Base-by-base conservation (phyloP, 345 rosid genomes). In the Turritis glabra region DNA sequence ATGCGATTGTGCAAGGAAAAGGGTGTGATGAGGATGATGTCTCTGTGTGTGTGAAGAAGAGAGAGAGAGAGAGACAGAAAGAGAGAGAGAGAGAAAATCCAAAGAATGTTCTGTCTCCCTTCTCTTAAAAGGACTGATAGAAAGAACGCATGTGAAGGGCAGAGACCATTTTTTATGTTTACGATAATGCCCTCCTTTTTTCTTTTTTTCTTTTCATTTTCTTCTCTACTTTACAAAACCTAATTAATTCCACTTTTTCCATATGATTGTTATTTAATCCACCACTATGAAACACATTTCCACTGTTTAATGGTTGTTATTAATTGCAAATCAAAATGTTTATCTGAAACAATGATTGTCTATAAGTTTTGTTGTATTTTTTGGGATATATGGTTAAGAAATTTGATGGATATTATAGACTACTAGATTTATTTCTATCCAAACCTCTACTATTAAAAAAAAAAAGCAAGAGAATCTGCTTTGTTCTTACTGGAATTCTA, bases 111-210 rank as follows among this genome's bases (percentile, higher is more conserved):
- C 82, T 78, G 88, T 84, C 83, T 80, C 67, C 22, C 80, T 43
- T 78, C 72, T 80, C 75, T 77, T 48, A 69, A 75, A 67, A 70
- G 75, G 60, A 68, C 74, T 60, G 74, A 78, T 69, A 68, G 60
- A 83, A 82, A 52, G 79, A 79, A 67, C 73, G 74, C 87, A 78
- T 81, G 84, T 81, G 85, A 83, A 69, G 50, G 54, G 59, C 75
- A 57, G 63, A 71, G 68, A 64, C 69, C 63, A 65, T 62, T 57
- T 53, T 4, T 35, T 27, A 1, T 3, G 9, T 79, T 82, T 80
- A 81, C 86, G 1, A 76, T 69, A 72, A 60, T 74, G 11, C 87
- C 87, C 84, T 60, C 41, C 27, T 12, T 5, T 13, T 13, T 37
- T 46, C 27, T 50, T 38, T 69, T 2, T 17, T n/a, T 22, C 3